Evolutionary conservation across 1,284 basidiomycete genomes (phyloP), one percentile per base, ranked within the genome.

Genomic region (Ceraceosorus bombacis): DNA sequence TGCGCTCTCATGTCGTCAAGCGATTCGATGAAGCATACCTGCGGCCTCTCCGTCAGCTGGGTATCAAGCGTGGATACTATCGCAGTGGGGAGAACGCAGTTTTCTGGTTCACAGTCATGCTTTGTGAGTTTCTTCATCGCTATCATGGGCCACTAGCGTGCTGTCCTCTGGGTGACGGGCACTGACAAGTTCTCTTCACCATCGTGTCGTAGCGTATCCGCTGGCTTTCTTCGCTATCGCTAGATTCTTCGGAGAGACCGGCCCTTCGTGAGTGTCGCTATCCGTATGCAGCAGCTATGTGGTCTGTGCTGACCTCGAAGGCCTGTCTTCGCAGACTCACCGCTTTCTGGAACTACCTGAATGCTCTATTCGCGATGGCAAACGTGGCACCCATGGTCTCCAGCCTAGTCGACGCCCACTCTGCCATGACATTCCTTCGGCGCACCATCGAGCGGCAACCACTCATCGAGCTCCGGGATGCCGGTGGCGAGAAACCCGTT

Each of bases 1-100:
- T 79, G 62, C 72, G 69, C 13, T 55, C 65, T 1, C 62, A 65
- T 39, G 67, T 80, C 5, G 61, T 79, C n/a, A 58, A 68, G 36
- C 77, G 74, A 49, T 72, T 79, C 51, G 74, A 80, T 49, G 49
- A 60, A 27, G 67, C 73, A 49, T 71, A 78, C 67, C 65, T 79
- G 38, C 61, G 63, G 46, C 73, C 76, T 6, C 67, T 80, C 49
- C 67, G 76, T 36, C 70, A 67, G 38, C 63, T 77, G 10, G 73
- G 77, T 27, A 71, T 61, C 49, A 67, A 67, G 58, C 73, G 73
- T n/a, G 68, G 72, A 49, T 49, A 72, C 66, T 49, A 78, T 39
- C 64, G 72, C 39, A 72, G 69, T 36, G 53, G 64, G 37, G 73
- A 76, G 53, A 59, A 64, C 50, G 59, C 61, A 17, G 58, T 64